Conservation (phyloP, 768 basidiomycete genomes). For the Suillus subluteus region DNA sequence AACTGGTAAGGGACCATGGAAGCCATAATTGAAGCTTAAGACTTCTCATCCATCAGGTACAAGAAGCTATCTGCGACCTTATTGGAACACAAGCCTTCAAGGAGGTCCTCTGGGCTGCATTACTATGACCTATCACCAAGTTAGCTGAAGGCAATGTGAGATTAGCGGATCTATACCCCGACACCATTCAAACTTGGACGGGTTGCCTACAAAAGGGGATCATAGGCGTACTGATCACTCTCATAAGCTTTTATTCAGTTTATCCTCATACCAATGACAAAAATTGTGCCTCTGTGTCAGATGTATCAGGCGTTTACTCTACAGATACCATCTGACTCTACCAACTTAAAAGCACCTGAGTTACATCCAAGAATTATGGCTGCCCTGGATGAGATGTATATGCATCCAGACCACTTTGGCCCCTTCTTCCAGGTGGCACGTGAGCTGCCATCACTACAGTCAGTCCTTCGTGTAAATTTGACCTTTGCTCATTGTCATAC, state of each 20-base stretch:
- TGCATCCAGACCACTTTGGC: not conserved
- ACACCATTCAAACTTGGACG: not conserved
- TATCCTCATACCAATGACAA: not conserved
- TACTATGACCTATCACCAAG: not conserved
- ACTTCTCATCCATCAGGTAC: not conserved
- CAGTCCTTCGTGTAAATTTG: not conserved
- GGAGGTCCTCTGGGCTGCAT: not conserved
- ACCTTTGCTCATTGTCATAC: not conserved
- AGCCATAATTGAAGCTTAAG: not conserved
- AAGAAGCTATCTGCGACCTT: not conserved
- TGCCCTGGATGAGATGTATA: not conserved
- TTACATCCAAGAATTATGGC: not conserved
- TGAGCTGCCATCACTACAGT: not conserved
- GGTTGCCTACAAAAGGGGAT: not conserved
- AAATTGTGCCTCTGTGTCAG: not conserved
- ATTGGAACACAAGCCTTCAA: not conserved
- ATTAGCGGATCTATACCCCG: not conserved
- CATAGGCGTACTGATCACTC: not conserved
- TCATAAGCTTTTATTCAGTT: not conserved
- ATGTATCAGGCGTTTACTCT: not conserved
- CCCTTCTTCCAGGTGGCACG: not conserved
- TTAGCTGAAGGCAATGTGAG: not conserved
- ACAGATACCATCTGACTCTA: not conserved
- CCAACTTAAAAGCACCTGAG: not conserved
- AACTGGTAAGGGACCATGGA: not conserved